phyloP scores from a whole-genome alignment of 768 basidiomycete species.

The Hypsizygus marmoreus region DNA sequence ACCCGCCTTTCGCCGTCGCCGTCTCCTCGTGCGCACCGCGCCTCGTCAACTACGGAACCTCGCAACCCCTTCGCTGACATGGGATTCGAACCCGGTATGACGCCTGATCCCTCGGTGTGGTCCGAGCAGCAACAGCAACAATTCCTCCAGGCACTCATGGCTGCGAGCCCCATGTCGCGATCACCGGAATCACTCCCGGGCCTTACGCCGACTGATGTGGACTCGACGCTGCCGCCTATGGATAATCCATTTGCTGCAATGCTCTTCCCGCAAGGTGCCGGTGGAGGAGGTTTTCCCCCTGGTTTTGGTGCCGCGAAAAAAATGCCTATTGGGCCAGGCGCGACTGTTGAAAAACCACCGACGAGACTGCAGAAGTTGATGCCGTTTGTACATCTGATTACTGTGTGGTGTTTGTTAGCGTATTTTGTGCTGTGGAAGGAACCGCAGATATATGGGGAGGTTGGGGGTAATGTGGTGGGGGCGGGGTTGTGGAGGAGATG shows the following conservation, averaged over 20 bases:
- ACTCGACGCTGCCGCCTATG: slow-evolving; percentile 30
- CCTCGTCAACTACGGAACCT: slow-evolving; percentile 22
- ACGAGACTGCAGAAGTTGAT: slow-evolving; percentile 60
- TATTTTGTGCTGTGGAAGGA: slow-evolving; percentile 72
- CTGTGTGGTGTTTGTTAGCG: slow-evolving; percentile 64
- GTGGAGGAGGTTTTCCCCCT: slow-evolving; percentile 24
- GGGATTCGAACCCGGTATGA: slow-evolving; percentile 23
- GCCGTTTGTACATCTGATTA: slow-evolving; percentile 65
- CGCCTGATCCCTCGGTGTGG: slow-evolving; percentile 61
- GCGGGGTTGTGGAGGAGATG: slow-evolving; percentile 57
- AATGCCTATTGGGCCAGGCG: slow-evolving; percentile 20
- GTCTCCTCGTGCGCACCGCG: slow-evolving; percentile 13
- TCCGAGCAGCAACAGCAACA: slow-evolving; percentile 68
- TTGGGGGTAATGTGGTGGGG: slow-evolving; percentile 31
- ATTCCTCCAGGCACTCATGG: slow-evolving; percentile 67
- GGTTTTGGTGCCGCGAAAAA: slow-evolving; percentile 29
- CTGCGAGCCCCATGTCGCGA: slow-evolving; percentile 20
- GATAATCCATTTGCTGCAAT: slow-evolving; percentile 53
- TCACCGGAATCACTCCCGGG: slow-evolving; percentile 17
- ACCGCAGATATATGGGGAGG: slow-evolving; percentile 49
- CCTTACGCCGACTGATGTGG: slow-evolving; percentile 19
- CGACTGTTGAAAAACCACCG: slow-evolving; percentile 23
- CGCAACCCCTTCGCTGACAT: slow-evolving; percentile 23
- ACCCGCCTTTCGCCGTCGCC: slow-evolving; percentile 28
- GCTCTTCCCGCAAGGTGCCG: slow-evolving; percentile 31